Percentiles rank a stretch among this genome's conserved stretches.
Evolutionary conservation across 1,284 basidiomycete species (phyloP).

Genomic region (Uromyces viciae-fabae): DNA sequence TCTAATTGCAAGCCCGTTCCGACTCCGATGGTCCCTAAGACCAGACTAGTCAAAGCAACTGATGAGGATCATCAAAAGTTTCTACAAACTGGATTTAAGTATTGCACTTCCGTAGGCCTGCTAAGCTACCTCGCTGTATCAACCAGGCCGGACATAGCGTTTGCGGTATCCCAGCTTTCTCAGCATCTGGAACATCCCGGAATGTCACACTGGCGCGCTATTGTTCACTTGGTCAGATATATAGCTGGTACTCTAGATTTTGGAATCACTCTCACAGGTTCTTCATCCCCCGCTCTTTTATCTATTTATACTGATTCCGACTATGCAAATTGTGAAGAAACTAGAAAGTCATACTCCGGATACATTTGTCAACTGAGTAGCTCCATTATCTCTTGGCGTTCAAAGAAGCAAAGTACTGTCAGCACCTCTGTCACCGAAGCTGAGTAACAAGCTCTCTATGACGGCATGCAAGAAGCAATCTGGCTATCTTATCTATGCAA

Average conservation of each 20-base stretch:
- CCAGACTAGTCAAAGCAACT: not conserved
- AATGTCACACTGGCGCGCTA: not conserved
- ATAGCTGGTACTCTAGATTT: not conserved
- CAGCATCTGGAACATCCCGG: not conserved
- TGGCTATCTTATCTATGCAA: too few species aligned
- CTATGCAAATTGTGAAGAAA: not conserved
- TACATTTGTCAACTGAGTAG: not conserved
- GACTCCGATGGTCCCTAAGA: not conserved
- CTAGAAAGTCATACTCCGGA: not conserved
- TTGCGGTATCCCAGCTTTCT: not conserved
- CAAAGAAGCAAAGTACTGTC: not conserved
- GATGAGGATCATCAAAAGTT: not conserved
- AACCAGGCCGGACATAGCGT: not conserved
- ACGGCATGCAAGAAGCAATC: too few species aligned
- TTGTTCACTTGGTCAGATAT: not conserved
- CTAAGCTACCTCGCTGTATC: slow-evolving; percentile 8
- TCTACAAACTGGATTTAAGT: not conserved
- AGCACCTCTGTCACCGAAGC: not conserved
- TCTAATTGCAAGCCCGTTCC: too few species aligned
- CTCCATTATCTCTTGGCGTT: not conserved
- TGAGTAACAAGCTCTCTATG: not conserved
- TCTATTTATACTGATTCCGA: not conserved
- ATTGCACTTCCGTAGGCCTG: not conserved
- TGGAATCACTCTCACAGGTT: not conserved
- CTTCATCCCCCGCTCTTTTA: not conserved